Base-by-base conservation (phyloP, 108 stramenopile genomes). In the Phaeodactylum tricornutum region DNA sequence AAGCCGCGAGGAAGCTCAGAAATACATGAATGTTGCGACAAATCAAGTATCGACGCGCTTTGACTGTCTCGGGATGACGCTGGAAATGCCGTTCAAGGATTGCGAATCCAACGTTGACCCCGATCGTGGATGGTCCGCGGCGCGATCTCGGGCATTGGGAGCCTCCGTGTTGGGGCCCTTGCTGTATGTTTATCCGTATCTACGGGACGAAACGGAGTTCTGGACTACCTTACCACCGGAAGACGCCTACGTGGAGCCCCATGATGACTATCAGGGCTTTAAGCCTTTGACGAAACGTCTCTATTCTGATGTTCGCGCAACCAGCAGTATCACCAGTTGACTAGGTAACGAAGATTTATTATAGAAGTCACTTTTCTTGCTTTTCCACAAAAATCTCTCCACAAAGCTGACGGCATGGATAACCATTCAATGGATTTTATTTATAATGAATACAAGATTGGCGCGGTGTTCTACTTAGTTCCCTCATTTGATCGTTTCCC, bases 51-150 rank as follows among this genome's bases (percentile, higher is more conserved):
- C 75, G 6, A 50, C 48, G 29, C 61, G 84, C 4, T 92, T 79
- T 55, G 67, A 86, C 53, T 92, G 91, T 59, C 59, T 92, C 25
- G 68, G 71, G 7, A 59, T 70, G 35, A 92, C 85, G 0, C 57
- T 92, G 31, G 91, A 92, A 46, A 85, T 86, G 91, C 91, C 91
- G 2, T 92, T 82, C 66, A 92, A 92, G 56, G 86, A 92, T 40
- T 73, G 81, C 42, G 57, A 62, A 33, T 50, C 63, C 23, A 75
- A 71, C 33, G 43, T 53, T 0, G 79, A 84, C 58, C 78, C 74
- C 4, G 71, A 68, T 15, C 52, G 53, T 15, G 92, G 87, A 9
- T 93, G 84, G 74, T 58, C 50, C 28, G 69, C 71, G 1, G 63
- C 48, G 1, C 74, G 85, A 17, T 72, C 81, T 19, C 59, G 60